Base-by-base conservation (phyloP, 345 rosid species). In the Excoecaria agallocha region DNA sequence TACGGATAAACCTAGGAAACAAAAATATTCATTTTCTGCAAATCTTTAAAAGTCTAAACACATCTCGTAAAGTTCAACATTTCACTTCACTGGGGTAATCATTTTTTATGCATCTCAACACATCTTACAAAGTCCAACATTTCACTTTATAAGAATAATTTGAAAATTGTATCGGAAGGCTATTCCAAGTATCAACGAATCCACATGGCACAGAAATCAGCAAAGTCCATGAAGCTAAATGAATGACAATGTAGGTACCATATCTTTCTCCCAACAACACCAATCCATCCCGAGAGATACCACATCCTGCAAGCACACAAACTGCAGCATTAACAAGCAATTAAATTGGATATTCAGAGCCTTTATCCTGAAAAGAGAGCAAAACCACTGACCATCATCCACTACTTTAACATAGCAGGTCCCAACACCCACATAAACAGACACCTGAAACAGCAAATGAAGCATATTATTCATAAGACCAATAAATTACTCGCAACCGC, bases 201-300 rank as follows among this genome's bases (percentile, higher is more conserved):
- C 12, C 38, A 63, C 24, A 22, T 2, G 76, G 15, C 24, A 63
- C 39, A 56, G 63, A 8, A 70, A 16, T 15, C 3, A 20, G 59
- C 54, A n/a, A 59, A 46, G 11, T 15, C 39, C 20, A 25, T 9
- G 3, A 69, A 76, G 52, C 16, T 45, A 68, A 57, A 67, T 43
- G 37, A 49, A 37, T 19, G 43, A 76, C 25, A 51, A 66, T 30
- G 46, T 24, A 55, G 66, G 78, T 76, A 94, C 98, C 95, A 68
- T 94, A 91, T 93, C 97, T 89, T 78, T 93, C 88, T 74, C 98
- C 98, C 80, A 91, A 63, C 65, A 85, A 75, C 20, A 78, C 91
- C 89, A 95, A 84, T 67, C 90, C 97, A 85, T 95, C 97, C 81
- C 98, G 86, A 50, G 93, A 85, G 72, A 95, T 86, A 30, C 98